A percentile compares a stretch with the other conserved stretches of the same genome.
Conservation (phyloP, 495 filamentous ascomycete genomes). For the Penicillium silybi region DNA sequence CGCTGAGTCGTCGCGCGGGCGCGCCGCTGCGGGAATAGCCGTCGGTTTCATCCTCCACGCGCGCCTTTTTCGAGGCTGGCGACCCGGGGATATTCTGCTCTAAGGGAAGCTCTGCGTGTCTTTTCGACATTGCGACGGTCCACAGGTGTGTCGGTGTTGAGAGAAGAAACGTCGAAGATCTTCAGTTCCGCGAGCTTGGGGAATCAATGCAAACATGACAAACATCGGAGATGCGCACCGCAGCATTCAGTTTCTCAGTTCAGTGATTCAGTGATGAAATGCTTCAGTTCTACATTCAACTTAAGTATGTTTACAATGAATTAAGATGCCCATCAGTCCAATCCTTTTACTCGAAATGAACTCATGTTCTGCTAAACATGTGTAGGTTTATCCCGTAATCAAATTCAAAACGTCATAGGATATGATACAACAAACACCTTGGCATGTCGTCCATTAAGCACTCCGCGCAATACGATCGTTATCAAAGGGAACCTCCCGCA, state of each 20-base stretch:
- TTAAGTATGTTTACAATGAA: neutral
- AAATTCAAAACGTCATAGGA: slow-evolving; percentile 32
- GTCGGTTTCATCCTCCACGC: slow-evolving; percentile 54
- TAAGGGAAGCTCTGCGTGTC: slow-evolving; percentile 71
- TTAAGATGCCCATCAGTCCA: neutral
- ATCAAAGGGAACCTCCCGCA: slow-evolving; percentile 73
- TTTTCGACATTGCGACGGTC: slow-evolving; percentile 61
- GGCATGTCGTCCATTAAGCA: slow-evolving; percentile 49
- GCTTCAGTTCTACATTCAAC: neutral
- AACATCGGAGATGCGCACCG: slow-evolving; percentile 20
- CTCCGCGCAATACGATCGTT: slow-evolving; percentile 68
- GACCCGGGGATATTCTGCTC: slow-evolving; percentile 62
- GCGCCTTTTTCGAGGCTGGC: slow-evolving; percentile 72
- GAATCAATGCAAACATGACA: slow-evolving; percentile 39
- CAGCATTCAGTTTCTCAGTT: neutral
- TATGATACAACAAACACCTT: slow-evolving; percentile 42
- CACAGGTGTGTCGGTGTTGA: slow-evolving; percentile 5
- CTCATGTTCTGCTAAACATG: slow-evolving; percentile 3
- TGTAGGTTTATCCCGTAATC: slow-evolving; percentile 26
- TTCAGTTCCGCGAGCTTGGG: slow-evolving; percentile 13
- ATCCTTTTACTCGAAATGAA: neutral
- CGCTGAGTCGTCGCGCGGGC: slow-evolving; percentile 34
- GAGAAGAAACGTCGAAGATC: slow-evolving; percentile 10
- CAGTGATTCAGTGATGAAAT: neutral
- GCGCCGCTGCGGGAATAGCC: slow-evolving; percentile 38